Base-by-base conservation (phyloP, 208 protist species). In the Borovskyia barvae region DNA sequence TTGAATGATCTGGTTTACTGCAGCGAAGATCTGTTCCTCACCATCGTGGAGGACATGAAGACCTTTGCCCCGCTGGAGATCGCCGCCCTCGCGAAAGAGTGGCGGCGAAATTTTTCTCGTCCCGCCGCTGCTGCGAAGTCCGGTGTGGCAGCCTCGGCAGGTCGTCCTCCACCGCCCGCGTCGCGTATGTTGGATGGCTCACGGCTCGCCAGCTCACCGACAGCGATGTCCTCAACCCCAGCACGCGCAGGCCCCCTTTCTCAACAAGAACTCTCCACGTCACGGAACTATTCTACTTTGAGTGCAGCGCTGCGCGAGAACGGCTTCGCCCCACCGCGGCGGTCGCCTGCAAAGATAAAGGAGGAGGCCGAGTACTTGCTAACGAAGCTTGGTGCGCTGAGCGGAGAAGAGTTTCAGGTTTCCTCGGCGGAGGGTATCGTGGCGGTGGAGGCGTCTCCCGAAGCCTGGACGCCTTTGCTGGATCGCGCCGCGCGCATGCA, bases 11-110 rank as follows among this genome's bases (percentile, higher is more conserved):
- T 90, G 9, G 42, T 55, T 1, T 73, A 72, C 56, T 85, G 78
- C 78, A 82, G 65, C 42, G 80, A 87, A 9, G 71, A 75, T 45
- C 66, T 84, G n/a, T 87, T 90, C 51, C 57, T 76, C 40, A 64
- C 76, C 35, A 74, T 87, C 49, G 80, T 61, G 0, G 68, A 80
- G 48, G 77, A 90, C 54, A 52, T 87, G 54, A 69, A 70, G 47
- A 57, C 60, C 14, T 85, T 87, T 48, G 77, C 67, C 9, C 74
- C 80, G 51, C 60, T 78, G 17, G 63, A 90, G 59, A 70, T 75
- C 17, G 49, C 60, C 5, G 66, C 61, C 4, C 73, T 90, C 17
- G 56, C 45, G 14, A 74, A 69, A 25, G 68, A 85, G 57, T 85
- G 77, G 78, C 59, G 52, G n/a, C 45, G 62, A 2, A 49, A 56